A percentile compares a stretch with the other conserved stretches of the same genome.
These are phyloP conservation scores for Huntiella omanensis DNA, from an alignment of 2,329 filamentous ascomycete species.

Conservation along the genomic window DNA sequence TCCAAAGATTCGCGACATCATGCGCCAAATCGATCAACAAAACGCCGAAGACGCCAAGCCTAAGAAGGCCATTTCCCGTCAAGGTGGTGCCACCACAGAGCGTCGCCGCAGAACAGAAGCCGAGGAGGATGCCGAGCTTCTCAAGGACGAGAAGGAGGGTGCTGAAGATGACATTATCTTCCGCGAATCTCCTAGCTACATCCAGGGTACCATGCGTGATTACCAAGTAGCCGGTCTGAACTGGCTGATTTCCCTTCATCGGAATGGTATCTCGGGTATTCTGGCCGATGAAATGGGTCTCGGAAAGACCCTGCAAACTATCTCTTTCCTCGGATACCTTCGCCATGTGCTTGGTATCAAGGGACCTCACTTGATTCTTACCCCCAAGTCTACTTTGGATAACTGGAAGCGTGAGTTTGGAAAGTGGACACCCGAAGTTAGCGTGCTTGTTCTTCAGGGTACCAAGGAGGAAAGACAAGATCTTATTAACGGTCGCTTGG, in stretches of 20 bases:
- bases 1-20: conserved; percentile 82
- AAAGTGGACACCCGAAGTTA: conserved; percentile 88
- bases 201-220: conserved; percentile 80
- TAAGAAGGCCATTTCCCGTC: conserved; percentile 54
- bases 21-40: conserved; percentile 84
- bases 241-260: conserved; percentile 92
- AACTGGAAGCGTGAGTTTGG: conserved; percentile 96
- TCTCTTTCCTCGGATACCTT: conserved; percentile 87
- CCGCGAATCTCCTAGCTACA: conserved; percentile 78
- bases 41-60: conserved; percentile 51
- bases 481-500: conserved; percentile 77
- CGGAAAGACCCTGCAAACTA: conserved; percentile 93
- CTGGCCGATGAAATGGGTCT: conserved; percentile 97
- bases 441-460: conserved; percentile 83
- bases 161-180: conserved; percentile 78
- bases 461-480: conserved; percentile 81
- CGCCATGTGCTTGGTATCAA: conserved; percentile 77
- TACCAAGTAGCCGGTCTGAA: conserved; percentile 93
- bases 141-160: conserved; percentile 76
- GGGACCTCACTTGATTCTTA: conserved; percentile 76
- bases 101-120: conserved; percentile 80
- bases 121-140: conserved; percentile 83
- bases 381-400: conserved; percentile 93
- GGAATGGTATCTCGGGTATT: conserved; percentile 97
- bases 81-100: conserved; percentile 66